Conservation (phyloP, 2,329 filamentous ascomycete genomes). For the Bipolaris bicolor region DNA sequence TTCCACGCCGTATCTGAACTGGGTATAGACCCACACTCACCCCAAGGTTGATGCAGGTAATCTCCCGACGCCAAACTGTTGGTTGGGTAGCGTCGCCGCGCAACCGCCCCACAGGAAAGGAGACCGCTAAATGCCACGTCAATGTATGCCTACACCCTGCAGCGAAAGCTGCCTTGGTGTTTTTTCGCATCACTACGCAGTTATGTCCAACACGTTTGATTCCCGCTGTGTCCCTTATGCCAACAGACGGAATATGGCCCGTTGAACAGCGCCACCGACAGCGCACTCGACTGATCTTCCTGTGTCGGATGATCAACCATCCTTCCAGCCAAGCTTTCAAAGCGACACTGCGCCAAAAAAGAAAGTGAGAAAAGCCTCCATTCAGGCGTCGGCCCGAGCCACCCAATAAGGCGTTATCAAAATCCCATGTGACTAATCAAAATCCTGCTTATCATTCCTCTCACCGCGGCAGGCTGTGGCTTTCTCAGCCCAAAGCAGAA, state of each 20-base stretch:
- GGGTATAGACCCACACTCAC: background rate
- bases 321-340: background rate
- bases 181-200: too few species aligned
- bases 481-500: background rate
- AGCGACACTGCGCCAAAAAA: background rate
- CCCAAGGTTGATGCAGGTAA: background rate
- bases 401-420: background rate
- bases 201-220: too few species aligned
- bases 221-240: background rate
- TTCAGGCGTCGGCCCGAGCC: background rate
- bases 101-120: background rate
- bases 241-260: background rate
- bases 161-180: background rate
- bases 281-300: background rate
- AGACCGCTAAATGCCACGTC: background rate
- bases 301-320: background rate
- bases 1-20: background rate
- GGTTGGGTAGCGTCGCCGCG: background rate
- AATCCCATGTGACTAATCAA: background rate
- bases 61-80: background rate
- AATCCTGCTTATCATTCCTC: background rate
- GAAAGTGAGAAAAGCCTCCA: background rate
- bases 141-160: background rate
- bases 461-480: background rate
- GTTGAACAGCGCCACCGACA: background rate